A percentile compares a stretch with the other conserved stretches of the same genome.
Evolutionary conservation across 352 stramenopile species (phyloP).

Genomic region (Globisporangium radiosum): DNA sequence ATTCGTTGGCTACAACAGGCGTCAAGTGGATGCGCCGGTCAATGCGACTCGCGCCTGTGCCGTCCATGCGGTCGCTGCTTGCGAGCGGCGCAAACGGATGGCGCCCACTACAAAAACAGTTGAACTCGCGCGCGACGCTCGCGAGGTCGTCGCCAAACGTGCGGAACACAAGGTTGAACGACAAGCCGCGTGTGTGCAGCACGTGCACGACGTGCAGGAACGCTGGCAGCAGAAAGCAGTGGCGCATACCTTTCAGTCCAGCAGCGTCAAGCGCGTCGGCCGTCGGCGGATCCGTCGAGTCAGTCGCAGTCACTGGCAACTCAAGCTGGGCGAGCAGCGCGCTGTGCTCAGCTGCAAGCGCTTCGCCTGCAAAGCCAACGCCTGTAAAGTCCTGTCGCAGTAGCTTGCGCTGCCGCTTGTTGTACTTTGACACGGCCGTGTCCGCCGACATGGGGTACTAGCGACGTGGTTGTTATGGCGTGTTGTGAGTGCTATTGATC

Average conservation of each 20-base stretch:
- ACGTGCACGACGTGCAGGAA: constrained; percentile 57
- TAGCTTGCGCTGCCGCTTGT: constrained; percentile 61
- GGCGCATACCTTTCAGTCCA: constrained; percentile 33
- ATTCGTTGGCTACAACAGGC: not conserved
- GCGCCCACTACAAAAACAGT: constrained; percentile 58
- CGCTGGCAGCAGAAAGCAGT: constrained; percentile 60
- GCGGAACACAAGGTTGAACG: constrained; percentile 77
- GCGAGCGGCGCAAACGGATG: constrained; percentile 50
- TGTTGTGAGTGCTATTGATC: no score
- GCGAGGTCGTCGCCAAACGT: constrained; percentile 68
- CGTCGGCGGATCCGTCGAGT: not conserved
- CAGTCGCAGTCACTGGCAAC: constrained; percentile 18
- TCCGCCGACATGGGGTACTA: constrained; percentile 58
- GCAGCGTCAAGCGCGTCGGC: constrained; percentile 9
- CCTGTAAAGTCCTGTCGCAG: constrained; percentile 61
- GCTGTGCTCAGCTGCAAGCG: constrained; percentile 30
- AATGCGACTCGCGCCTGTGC: constrained; percentile 25
- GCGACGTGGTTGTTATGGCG: not conserved
- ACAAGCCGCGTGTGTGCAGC: constrained; percentile 30
- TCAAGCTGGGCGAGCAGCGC: constrained; percentile 40
- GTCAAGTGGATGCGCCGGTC: constrained; percentile 53
- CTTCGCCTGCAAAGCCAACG: constrained; percentile 38
- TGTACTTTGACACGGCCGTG: constrained; percentile 28
- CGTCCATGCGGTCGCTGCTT: constrained; percentile 39
- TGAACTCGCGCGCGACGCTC: constrained; percentile 70